These are phyloP conservation scores for Theobroma cacao DNA, from an alignment of 345 rosid species.

Conservation along the genomic window DNA sequence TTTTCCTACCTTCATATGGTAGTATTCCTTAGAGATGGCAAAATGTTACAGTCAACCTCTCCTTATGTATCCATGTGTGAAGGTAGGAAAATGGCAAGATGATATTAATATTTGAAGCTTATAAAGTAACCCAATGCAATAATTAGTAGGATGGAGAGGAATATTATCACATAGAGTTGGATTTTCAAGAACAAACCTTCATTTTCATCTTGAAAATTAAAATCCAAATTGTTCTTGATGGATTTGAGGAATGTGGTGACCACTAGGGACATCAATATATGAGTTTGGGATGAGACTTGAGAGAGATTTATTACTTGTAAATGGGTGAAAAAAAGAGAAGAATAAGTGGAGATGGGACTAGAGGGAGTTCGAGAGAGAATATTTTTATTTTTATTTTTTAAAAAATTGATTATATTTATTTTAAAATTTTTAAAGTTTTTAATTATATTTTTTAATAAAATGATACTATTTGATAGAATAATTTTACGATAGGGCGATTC, in stretches of 20 bases:
- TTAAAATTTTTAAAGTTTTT: no score
- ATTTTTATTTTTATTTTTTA: no score
- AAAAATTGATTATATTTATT: no score
- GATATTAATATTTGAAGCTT: background rate
- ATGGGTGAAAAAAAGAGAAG: no score
- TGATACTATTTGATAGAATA: no score
- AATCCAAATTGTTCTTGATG: constrained; percentile 79
- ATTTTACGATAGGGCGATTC: no score
- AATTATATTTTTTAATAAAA: no score
- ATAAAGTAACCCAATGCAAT: background rate
- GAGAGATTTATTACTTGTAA: no score
- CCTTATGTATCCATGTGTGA: background rate
- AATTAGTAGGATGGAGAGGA: background rate
- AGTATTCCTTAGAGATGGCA: constrained; percentile 17
- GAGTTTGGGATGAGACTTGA: no score
- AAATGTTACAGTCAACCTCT: background rate
- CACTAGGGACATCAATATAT: constrained; percentile 77
- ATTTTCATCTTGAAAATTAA: constrained; percentile 88
- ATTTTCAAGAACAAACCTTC: constrained; percentile 56
- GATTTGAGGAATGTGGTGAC: constrained; percentile 77
- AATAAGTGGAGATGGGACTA: no score
- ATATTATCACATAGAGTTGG: background rate
- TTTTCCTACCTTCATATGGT: no score
- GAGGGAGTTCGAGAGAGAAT: no score
- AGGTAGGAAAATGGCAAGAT: background rate